Evolutionary conservation across 2,329 filamentous ascomycete species (phyloP).

Genomic region (Apiospora pterosperma): DNA sequence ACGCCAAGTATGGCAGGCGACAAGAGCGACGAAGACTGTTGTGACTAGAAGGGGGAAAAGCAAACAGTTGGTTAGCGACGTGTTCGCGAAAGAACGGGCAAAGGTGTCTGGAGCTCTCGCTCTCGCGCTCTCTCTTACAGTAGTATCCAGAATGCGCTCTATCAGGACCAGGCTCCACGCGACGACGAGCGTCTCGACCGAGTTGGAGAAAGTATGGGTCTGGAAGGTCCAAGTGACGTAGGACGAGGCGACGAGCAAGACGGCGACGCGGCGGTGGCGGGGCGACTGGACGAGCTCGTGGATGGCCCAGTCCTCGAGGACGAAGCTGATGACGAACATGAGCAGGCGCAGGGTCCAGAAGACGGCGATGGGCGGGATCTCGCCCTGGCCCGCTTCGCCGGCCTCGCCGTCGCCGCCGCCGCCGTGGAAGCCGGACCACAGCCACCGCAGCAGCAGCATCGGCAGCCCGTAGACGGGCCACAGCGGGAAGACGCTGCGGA

Average conservation of each 20-base stretch:
- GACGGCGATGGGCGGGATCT: constrained; percentile 77
- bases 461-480: constrained; percentile 94
- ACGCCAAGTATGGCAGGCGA: constrained; percentile 77
- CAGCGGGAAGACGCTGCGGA: constrained; percentile 94
- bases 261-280: constrained; percentile 67
- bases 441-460: constrained; percentile 88
- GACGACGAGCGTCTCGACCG: constrained; percentile 88
- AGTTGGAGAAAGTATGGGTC: constrained; percentile 97
- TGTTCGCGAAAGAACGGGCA: background rate
- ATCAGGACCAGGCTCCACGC: constrained; percentile 93
- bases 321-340: constrained; percentile 95
- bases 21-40: constrained; percentile 73
- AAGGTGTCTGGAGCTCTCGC: background rate
- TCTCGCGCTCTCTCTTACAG: constrained; percentile 48
- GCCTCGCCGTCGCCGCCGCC: constrained; percentile 63
- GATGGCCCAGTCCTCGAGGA: constrained; percentile 96
- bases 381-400: constrained; percentile 40
- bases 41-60: constrained; percentile 8
- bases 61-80: background rate
- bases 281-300: constrained; percentile 82
- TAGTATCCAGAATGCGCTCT: constrained; percentile 75
- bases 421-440: constrained; percentile 80
- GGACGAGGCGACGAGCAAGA: constrained; percentile 86
- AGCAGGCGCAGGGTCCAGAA: constrained; percentile 86
- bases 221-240: constrained; percentile 99